These are phyloP conservation scores for Articulospora tetracladia DNA, from an alignment of 495 filamentous ascomycete genomes.

Conservation along the genomic window DNA sequence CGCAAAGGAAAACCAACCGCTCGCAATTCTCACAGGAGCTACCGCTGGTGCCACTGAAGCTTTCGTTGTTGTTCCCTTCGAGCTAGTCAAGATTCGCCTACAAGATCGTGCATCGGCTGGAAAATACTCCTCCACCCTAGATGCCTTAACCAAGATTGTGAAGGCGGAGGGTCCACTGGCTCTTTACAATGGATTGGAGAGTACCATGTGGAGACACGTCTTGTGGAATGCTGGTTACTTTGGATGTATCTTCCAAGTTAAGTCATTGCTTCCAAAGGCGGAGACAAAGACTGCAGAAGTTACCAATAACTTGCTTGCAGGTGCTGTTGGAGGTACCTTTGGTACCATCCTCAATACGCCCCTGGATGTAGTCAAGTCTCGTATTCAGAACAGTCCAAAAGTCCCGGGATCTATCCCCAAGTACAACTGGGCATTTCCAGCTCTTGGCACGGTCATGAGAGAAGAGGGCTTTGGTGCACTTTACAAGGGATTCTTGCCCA, in stretches of 20 bases:
- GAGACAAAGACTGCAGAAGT: slow-evolving; percentile 79
- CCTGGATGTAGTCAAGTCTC: slow-evolving; percentile 95
- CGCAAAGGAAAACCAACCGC: slow-evolving; percentile 80
- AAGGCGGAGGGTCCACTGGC: slow-evolving; percentile 79
- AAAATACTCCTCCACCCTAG: slow-evolving; percentile 92
- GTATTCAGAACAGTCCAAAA: slow-evolving; percentile 90
- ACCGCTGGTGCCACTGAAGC: slow-evolving; percentile 93
- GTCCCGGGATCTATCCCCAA: slow-evolving; percentile 76
- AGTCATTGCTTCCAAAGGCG: slow-evolving; percentile 70
- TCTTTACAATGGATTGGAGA: slow-evolving; percentile 95
- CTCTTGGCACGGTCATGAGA: slow-evolving; percentile 76
- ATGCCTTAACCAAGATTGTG: slow-evolving; percentile 83
- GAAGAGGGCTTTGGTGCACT: slow-evolving; percentile 91
- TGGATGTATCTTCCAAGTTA: slow-evolving; percentile 95
- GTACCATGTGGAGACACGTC: slow-evolving; percentile 93
- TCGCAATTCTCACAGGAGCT: slow-evolving; percentile 89
- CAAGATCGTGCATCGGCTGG: slow-evolving; percentile 93
- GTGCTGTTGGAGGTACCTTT: slow-evolving; percentile 81
- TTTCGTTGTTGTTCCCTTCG: slow-evolving; percentile 92
- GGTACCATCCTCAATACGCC: slow-evolving; percentile 96
- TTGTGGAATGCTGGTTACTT: slow-evolving; percentile 99
- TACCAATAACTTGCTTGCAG: slow-evolving; percentile 81
- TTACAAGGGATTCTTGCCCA: slow-evolving; percentile 97
- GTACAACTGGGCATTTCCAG: slow-evolving; percentile 97
- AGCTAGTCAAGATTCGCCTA: slow-evolving; percentile 93